phyloP scores from a whole-genome alignment of 2,329 filamentous ascomycete species.

The Curvularia sp. region DNA sequence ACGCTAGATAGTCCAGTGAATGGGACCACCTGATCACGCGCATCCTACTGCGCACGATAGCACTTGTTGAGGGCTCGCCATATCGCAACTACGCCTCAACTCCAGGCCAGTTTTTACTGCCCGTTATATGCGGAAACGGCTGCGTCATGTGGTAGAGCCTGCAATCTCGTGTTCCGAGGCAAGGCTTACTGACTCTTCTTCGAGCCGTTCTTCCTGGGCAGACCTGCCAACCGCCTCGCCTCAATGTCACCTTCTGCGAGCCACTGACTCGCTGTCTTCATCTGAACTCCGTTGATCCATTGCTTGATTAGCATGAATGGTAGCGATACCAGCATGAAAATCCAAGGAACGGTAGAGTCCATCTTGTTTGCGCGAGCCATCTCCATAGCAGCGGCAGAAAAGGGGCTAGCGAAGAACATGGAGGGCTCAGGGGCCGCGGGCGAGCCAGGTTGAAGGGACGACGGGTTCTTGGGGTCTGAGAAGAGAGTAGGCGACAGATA shows the following conservation, averaged over 20 bases:
- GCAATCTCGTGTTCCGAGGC: background rate
- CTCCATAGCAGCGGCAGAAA: conserved; percentile 91
- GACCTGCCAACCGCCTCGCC: conserved; percentile 58
- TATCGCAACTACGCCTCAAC: background rate
- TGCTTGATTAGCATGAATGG: conserved; percentile 94
- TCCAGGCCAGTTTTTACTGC: background rate
- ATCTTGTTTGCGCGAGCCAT: conserved; percentile 88
- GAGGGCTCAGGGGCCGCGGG: conserved; percentile 73
- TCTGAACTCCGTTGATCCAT: conserved; percentile 89
- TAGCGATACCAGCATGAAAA: conserved; percentile 78
- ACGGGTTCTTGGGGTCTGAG: conserved; percentile 63
- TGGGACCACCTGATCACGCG: background rate
- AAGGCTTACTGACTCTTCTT: conserved; percentile 37
- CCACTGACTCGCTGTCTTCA: conserved; percentile 91
- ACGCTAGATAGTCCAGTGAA: background rate
- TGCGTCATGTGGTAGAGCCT: background rate
- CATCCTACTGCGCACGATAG: background rate
- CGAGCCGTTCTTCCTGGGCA: conserved; percentile 44
- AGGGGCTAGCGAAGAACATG: conserved; percentile 84
- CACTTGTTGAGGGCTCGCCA: background rate
- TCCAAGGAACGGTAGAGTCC: conserved; percentile 70
- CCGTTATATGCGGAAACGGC: background rate
- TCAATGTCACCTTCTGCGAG: conserved; percentile 88
- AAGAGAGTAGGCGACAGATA: conserved; percentile 85
- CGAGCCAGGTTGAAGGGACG: conserved; percentile 64